Conservation (phyloP, 2,329 filamentous ascomycete species). For the Clarireedia sp. region DNA sequence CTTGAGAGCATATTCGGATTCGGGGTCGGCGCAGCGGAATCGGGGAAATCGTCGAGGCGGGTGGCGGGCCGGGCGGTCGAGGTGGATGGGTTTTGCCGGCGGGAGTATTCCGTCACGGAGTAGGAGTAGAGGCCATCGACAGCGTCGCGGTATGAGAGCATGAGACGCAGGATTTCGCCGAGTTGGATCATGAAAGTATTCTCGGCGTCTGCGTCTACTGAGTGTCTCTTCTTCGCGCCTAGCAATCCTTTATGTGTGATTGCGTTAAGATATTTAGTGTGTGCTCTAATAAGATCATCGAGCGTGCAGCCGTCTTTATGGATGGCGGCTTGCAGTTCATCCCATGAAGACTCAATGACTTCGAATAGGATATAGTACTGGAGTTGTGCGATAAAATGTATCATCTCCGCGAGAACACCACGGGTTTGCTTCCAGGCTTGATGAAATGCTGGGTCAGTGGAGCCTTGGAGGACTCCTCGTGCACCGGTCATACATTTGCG, state of each 20-base stretch:
- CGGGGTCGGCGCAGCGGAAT: conserved; percentile 4
- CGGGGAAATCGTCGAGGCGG: conserved; percentile 21
- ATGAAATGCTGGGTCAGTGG: conserved; percentile 56
- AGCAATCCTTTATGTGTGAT: conserved; percentile 96
- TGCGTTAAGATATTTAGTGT: conserved; percentile 81
- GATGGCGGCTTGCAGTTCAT: conserved; percentile 75
- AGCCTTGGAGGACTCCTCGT: conserved; percentile 75
- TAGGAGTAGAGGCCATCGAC: conserved; percentile 93
- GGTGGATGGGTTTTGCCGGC: conserved; percentile 57
- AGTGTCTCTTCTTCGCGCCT: conserved; percentile 53
- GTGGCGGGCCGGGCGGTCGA: conserved; percentile 26
- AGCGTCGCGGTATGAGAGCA: conserved; percentile 88
- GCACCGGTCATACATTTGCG: conserved; percentile 92
- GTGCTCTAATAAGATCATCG: conserved; percentile 88
- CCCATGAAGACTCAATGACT: conserved; percentile 95
- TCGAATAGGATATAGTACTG: conserved; percentile 99
- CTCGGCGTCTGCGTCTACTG: conserved; percentile 38
- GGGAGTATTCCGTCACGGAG: conserved; percentile 88
- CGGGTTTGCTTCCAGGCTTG: conserved; percentile 85
- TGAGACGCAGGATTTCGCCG: conserved; percentile 83
- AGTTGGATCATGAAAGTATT: conserved; percentile 85
- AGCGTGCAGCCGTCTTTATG: conserved; percentile 81
- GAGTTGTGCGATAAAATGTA: conserved; percentile 92
- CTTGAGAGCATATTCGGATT: conserved; percentile 29
- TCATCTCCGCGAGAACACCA: conserved; percentile 91